A percentile compares a stretch with the other conserved stretches of the same genome.
Conservation (phyloP, 2,329 filamentous ascomycete species). For the Berkeleyomyces basicola region DNA sequence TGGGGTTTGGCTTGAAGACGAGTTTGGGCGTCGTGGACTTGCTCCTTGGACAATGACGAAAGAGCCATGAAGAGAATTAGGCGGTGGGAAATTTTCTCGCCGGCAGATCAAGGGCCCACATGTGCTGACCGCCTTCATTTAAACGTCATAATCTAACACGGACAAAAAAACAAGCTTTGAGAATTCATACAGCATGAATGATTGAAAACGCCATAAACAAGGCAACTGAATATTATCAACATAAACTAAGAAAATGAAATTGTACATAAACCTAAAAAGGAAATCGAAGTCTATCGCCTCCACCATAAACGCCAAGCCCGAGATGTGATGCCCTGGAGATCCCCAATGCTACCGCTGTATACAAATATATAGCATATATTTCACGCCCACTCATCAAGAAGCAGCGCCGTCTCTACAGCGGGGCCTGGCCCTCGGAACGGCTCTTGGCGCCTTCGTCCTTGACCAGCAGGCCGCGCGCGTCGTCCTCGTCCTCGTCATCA, state of each 20-base stretch:
- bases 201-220: too few relatives aligned
- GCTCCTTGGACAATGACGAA: not conserved
- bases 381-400: not conserved
- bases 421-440: not conserved
- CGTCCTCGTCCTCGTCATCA: conserved; percentile 64
- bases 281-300: not conserved
- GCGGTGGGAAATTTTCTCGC: conserved; percentile 6
- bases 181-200: too few relatives aligned
- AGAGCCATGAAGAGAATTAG: conserved; percentile 12
- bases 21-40: too few relatives aligned
- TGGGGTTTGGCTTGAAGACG: too few relatives aligned
- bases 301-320: not conserved
- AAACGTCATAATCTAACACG: not conserved
- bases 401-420: too few relatives aligned
- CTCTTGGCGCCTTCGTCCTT: not conserved
- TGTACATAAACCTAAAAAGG: not conserved
- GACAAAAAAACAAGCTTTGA: too few relatives aligned
- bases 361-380: not conserved
- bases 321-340: not conserved
- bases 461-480: conserved; percentile 21
- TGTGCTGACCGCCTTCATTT: not conserved
- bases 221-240: not conserved
- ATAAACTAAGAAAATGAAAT: not conserved
- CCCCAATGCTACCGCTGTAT: not conserved
- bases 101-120: not conserved